phyloP scores from a whole-genome alignment of 2,329 filamentous ascomycete species.

The Bretziella fagacearum region DNA sequence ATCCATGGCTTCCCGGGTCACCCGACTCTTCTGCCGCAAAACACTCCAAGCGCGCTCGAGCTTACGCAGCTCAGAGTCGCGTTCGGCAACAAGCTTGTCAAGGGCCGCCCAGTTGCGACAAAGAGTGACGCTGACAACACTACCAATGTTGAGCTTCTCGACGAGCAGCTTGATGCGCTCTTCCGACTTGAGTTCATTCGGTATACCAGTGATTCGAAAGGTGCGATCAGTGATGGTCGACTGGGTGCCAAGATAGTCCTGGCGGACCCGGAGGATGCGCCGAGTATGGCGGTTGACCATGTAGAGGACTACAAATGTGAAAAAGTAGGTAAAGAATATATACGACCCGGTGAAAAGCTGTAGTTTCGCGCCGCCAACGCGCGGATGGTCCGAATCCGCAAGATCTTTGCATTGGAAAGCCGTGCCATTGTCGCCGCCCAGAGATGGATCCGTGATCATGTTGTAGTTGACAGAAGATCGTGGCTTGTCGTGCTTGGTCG shows the following conservation, averaged over 20 bases:
- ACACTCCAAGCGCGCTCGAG: conserved; percentile 75
- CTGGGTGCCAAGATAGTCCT: conserved; percentile 83
- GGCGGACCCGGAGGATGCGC: conserved; percentile 67
- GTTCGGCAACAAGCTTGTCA: conserved; percentile 53
- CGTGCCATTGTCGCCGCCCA: conserved; percentile 12
- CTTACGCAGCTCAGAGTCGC: conserved; percentile 47
- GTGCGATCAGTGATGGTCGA: conserved; percentile 93
- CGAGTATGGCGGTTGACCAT: conserved; percentile 70
- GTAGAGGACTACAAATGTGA: conserved; percentile 66
- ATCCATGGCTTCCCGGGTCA: background rate
- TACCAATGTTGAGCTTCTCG: conserved; percentile 74
- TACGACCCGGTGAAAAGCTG: conserved; percentile 71
- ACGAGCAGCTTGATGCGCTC: conserved; percentile 71
- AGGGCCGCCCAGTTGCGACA: conserved; percentile 76
- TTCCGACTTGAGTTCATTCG: conserved; percentile 60
- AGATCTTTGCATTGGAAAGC: conserved; percentile 18
- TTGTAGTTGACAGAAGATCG: background rate
- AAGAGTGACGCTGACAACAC: conserved; percentile 71
- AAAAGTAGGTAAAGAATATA: conserved; percentile 85
- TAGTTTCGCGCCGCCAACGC: conserved; percentile 14
- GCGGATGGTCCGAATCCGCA: conserved; percentile 17
- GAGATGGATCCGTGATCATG: background rate
- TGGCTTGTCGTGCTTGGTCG: conserved; percentile 5
- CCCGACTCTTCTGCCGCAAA: conserved; percentile 41
- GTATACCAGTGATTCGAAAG: conserved; percentile 79